phyloP scores from a whole-genome alignment of 192 early-diverging fungal species.

The Linderina pennispora region DNA sequence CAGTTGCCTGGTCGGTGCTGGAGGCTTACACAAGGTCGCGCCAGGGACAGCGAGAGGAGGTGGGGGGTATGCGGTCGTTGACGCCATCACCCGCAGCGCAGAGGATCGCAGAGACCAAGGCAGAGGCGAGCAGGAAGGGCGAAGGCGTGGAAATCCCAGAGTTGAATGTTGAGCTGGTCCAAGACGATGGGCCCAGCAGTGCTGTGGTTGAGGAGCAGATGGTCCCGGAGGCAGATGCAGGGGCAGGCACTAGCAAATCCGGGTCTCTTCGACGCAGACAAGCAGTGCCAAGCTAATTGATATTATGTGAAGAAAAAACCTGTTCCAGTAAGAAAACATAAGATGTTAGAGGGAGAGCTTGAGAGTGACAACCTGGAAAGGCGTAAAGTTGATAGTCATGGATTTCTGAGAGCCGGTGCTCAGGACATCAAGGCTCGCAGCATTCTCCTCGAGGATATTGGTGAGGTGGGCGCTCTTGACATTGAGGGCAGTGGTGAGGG shows the following conservation, averaged over 20 bases:
- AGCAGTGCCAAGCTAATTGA: no score
- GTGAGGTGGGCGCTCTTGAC: conserved; percentile 8
- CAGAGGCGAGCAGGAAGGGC: no score
- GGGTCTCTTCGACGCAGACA: no score
- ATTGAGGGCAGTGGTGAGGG: conserved; percentile 12
- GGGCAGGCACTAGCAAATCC: no score
- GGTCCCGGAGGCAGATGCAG: no score
- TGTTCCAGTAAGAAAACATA: conserved; percentile 3
- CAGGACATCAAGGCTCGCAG: conserved; percentile 1
- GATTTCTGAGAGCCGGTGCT: no score
- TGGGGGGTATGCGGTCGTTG: neutral
- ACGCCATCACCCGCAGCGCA: neutral
- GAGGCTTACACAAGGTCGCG: conserved; percentile 18
- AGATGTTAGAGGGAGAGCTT: neutral
- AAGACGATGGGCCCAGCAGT: no score
- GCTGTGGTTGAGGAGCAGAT: no score
- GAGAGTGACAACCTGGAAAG: conserved; percentile 31
- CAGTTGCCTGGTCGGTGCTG: conserved; percentile 38
- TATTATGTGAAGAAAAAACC: conserved; percentile 1
- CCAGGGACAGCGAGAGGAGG: neutral
- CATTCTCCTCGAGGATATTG: conserved; percentile 37
- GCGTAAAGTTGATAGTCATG: conserved; percentile 18
- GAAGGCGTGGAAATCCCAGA: no score
- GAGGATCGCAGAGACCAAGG: no score
- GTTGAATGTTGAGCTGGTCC: no score